Conservation (phyloP, 2,329 filamentous ascomycete species). For the Leptographium radiaticola region DNA sequence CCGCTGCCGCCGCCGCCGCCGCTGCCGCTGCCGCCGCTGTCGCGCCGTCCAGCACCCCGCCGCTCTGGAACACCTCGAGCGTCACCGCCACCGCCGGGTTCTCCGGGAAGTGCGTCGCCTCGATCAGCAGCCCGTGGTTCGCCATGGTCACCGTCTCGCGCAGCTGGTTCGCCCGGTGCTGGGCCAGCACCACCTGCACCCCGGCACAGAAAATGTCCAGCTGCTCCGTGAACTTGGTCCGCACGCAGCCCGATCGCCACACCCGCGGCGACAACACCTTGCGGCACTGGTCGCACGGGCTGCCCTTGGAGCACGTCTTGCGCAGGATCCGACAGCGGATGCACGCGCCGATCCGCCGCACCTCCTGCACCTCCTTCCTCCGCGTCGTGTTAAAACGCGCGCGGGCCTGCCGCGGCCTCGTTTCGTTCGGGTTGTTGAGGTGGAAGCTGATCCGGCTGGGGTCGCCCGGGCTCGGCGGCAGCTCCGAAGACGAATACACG, state of each 20-base stretch:
- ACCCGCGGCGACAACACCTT: slow-evolving; percentile 50
- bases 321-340: slow-evolving; percentile 52
- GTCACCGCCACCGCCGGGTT: slow-evolving; percentile 22
- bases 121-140: slow-evolving; percentile 36
- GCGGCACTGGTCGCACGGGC: slow-evolving; percentile 49
- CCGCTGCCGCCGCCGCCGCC: slow-evolving; percentile 3
- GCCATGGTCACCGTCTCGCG: slow-evolving; percentile 36
- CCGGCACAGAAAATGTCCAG: slow-evolving; percentile 51
- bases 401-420: slow-evolving; percentile 37
- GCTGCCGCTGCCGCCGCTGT: slow-evolving; percentile 10
- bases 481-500: slow-evolving; percentile 14
- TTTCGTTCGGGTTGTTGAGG: slow-evolving; percentile 37
- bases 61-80: slow-evolving; percentile 29
- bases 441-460: slow-evolving; percentile 36
- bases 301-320: slow-evolving; percentile 53
- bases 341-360: slow-evolving; percentile 52
- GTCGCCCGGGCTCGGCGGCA: slow-evolving; percentile 13
- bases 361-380: slow-evolving; percentile 52
- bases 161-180: slow-evolving; percentile 42
- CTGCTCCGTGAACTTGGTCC: slow-evolving; percentile 47
- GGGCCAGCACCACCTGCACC: slow-evolving; percentile 48
- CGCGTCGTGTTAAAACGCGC: slow-evolving; percentile 43
- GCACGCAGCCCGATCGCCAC: slow-evolving; percentile 52
- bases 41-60: slow-evolving; percentile 16
- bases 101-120: slow-evolving; percentile 45